Evolutionary conservation across 164 flowering plant species (phyloP).

Genomic region (Vitis rotundifolia): DNA sequence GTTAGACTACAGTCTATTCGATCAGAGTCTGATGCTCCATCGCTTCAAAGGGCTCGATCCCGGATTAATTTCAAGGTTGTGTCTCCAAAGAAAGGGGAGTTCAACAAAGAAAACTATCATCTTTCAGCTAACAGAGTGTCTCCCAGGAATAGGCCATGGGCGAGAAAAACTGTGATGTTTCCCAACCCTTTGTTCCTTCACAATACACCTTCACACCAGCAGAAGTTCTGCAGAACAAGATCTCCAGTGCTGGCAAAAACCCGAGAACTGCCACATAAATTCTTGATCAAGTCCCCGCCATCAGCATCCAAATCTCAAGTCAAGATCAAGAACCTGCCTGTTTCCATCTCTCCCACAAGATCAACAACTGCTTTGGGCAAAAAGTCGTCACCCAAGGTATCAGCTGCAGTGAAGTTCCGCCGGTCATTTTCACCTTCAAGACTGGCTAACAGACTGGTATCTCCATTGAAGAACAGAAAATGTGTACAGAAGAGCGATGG

Average conservation of each 20-base stretch:
- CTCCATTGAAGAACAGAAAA: constrained; percentile 64
- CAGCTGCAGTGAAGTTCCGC: constrained; percentile 48
- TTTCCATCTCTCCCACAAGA: constrained; percentile 54
- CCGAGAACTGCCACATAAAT: constrained; percentile 63
- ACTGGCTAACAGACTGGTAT: constrained; percentile 58
- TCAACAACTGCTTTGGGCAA: constrained; percentile 14
- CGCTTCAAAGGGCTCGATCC: constrained; percentile 58
- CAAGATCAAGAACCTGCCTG: constrained; percentile 41
- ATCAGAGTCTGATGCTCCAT: constrained; percentile 52
- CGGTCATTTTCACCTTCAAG: constrained; percentile 74
- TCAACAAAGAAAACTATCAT: constrained; percentile 38
- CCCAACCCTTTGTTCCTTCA: constrained; percentile 85
- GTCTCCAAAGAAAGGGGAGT: constrained; percentile 38
- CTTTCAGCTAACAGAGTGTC: constrained; percentile 69
- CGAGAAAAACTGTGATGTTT: constrained; percentile 74
- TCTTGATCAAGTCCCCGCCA: constrained; percentile 73
- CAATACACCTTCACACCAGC: constrained; percentile 47
- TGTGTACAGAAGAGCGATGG: constrained; percentile 31
- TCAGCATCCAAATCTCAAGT: constrained; percentile 51
- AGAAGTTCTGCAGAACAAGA: constrained; percentile 56
- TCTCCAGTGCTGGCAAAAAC: constrained; percentile 58
- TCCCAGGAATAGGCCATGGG: constrained; percentile 85
- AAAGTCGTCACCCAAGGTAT: constrained; percentile 38
- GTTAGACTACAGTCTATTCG: constrained; percentile 29
- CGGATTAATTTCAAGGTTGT: constrained; percentile 80